A percentile compares a stretch with the other conserved stretches of the same genome.
Conservation (phyloP, 192 early-diverging fungal genomes). For the Endogone sp. region DNA sequence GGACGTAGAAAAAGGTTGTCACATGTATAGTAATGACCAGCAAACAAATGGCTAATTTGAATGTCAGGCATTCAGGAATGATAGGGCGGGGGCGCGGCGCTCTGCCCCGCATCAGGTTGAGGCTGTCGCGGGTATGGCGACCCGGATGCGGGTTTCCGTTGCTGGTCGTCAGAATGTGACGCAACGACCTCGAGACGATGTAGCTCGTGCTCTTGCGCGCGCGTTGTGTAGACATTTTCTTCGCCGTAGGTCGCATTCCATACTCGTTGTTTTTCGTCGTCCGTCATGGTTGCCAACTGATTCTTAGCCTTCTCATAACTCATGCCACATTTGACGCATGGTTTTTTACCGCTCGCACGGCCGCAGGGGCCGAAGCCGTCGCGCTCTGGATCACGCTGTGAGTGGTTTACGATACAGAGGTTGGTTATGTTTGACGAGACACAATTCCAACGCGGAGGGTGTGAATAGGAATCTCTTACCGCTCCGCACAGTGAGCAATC, state of each 20-base stretch:
- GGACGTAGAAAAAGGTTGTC: no score
- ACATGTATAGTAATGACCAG: no score
- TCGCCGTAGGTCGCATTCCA: background rate
- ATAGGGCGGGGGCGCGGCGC: no score
- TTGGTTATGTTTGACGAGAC: background rate
- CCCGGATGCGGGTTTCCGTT: no score
- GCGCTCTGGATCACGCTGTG: background rate
- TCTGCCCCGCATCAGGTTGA: no score
- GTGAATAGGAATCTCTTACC: no score
- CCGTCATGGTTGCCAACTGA: background rate
- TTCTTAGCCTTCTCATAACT: background rate
- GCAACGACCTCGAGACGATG: background rate
- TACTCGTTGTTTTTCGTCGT: background rate
- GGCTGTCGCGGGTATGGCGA: no score
- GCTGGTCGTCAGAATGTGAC: background rate
- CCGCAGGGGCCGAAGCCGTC: background rate
- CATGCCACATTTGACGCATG: background rate
- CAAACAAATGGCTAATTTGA: no score
- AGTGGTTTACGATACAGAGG: background rate
- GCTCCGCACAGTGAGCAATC: background rate
- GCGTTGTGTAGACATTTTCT: background rate
- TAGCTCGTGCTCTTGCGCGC: background rate
- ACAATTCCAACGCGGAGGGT: no score
- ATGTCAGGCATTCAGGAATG: no score
- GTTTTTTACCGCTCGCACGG: background rate